Conservation (phyloP, 495 filamentous ascomycete genomes). For the Penicillium coffeae region DNA sequence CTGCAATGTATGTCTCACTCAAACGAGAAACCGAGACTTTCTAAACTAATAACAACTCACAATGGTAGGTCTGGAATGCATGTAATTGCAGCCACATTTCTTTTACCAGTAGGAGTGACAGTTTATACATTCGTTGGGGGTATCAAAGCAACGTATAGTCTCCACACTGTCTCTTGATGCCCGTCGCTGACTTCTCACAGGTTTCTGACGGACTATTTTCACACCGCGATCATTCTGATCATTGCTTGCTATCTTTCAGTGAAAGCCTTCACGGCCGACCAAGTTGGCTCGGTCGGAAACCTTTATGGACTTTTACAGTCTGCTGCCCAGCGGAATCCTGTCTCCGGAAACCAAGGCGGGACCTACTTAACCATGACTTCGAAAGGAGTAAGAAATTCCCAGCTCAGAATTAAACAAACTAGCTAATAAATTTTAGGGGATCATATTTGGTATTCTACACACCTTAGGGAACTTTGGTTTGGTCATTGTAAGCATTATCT, state of each 20-base stretch:
- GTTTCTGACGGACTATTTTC: neutral
- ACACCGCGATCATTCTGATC: constrained; percentile 4
- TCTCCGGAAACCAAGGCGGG: neutral
- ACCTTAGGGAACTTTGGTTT: constrained; percentile 39
- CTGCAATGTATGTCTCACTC: constrained; percentile 28
- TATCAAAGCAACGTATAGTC: constrained; percentile 2
- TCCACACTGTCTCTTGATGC: neutral
- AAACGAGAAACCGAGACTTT: neutral
- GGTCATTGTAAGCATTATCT: constrained; percentile 38
- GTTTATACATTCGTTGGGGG: constrained; percentile 5
- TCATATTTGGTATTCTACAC: constrained; percentile 44
- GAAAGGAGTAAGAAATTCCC: neutral
- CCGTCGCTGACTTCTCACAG: neutral
- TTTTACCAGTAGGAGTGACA: neutral
- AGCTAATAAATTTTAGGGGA: constrained; percentile 21
- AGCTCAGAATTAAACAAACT: neutral
- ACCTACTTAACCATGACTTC: constrained; percentile 1
- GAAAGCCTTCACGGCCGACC: constrained; percentile 1
- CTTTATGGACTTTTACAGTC: neutral
- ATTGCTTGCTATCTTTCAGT: constrained; percentile 4
- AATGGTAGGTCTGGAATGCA: constrained; percentile 4
- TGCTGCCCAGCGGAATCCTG: neutral
- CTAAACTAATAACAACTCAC: neutral
- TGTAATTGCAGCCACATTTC: neutral
- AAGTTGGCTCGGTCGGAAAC: constrained; percentile 2